These are phyloP conservation scores for Notholithocarpus densiflorus DNA, from an alignment of 306 rosid genomes.

Conservation along the genomic window DNA sequence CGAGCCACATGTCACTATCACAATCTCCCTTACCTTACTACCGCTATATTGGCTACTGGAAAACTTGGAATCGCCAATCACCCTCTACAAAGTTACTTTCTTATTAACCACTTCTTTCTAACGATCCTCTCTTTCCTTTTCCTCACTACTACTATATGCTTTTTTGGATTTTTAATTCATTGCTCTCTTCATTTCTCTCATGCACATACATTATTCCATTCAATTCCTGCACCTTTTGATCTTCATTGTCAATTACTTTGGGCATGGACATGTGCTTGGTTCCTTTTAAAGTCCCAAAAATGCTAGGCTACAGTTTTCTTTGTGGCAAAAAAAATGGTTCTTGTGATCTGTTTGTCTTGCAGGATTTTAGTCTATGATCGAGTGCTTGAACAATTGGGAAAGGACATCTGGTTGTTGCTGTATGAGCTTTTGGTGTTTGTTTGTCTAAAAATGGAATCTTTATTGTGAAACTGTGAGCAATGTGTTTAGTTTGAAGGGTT, in stretches of 20 bases:
- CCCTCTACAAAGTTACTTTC: no score
- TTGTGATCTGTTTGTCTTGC: conserved; percentile 13
- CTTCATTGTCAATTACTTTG: conserved; percentile 7
- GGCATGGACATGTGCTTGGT: conserved; percentile 16
- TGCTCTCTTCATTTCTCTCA: not conserved
- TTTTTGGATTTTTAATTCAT: not conserved
- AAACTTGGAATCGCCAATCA: conserved; percentile 48
- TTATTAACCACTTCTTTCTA: conserved; percentile 21
- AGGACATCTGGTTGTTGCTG: conserved; percentile 28
- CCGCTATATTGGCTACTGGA: conserved; percentile 48
- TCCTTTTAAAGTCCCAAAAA: conserved; percentile 1
- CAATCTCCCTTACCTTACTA: conserved; percentile 19
- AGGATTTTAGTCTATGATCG: conserved; percentile 27
- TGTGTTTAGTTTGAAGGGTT: conserved; percentile 15
- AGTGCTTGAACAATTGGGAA: conserved; percentile 14
- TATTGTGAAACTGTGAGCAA: conserved; percentile 1
- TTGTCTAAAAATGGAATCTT: conserved; percentile 20
- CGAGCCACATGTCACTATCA: conserved; percentile 35
- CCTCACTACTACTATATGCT: conserved; percentile 12
- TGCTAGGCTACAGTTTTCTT: conserved; percentile 9
- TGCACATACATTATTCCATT: not conserved
- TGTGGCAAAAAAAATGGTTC: not conserved
- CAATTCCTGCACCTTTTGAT: not conserved
- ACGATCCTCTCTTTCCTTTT: conserved; percentile 33
- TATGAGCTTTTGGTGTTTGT: conserved; percentile 7